Conservation (phyloP, 352 stramenopile species). For the Phytopythium helicoides region DNA sequence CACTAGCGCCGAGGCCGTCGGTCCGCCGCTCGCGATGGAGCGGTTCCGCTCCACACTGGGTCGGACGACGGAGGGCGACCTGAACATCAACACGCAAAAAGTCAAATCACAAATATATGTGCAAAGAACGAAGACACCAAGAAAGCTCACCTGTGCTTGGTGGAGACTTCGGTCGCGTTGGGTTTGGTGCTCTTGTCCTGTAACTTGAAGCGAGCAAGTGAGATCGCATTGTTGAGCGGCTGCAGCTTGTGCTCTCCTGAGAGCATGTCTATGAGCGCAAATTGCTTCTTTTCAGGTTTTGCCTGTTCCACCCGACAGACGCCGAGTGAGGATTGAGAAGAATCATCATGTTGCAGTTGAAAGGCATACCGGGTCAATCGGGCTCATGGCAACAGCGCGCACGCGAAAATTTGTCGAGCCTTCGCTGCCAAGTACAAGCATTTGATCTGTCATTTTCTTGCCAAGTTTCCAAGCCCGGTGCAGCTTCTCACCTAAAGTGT, state of each 20-base stretch:
- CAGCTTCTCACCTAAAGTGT: constrained; percentile 56
- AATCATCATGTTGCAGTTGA: constrained; percentile 1
- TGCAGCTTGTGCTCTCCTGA: constrained; percentile 39
- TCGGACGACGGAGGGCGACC: background rate
- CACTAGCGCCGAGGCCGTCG: background rate
- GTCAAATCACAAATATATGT: background rate
- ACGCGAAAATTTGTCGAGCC: constrained; percentile 46
- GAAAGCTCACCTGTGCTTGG: background rate
- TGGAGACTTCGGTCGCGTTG: background rate
- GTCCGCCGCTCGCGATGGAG: background rate
- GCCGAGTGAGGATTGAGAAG: background rate
- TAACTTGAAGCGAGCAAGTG: constrained; percentile 45
- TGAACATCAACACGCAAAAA: background rate
- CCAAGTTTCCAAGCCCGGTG: no score
- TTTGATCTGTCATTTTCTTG: no score
- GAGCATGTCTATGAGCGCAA: constrained; percentile 52
- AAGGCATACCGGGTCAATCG: constrained; percentile 35
- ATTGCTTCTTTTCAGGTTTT: constrained; percentile 56
- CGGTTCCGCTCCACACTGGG: background rate
- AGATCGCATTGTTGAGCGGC: constrained; percentile 54
- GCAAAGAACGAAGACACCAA: background rate
- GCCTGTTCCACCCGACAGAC: constrained; percentile 17
- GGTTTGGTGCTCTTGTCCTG: constrained; percentile 14
- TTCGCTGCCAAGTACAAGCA: constrained; percentile 29
- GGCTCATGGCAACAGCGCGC: constrained; percentile 38